Evolutionary conservation across 768 basidiomycete species (phyloP).

Genomic region (Polyporus arcularius): DNA sequence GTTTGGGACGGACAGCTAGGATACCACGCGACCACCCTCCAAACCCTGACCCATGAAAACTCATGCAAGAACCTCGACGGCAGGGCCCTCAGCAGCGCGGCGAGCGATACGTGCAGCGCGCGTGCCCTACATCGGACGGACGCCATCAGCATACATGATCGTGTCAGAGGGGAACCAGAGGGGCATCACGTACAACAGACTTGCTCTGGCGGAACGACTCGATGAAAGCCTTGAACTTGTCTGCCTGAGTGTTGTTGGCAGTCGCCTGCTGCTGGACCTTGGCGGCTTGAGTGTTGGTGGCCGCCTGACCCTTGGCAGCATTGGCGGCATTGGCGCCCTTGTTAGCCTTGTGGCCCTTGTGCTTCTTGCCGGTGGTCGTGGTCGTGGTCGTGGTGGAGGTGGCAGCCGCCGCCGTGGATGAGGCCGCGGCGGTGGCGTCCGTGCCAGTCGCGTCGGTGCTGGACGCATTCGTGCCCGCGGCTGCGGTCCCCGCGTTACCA

Average conservation of each 20-base stretch:
- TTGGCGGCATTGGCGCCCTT: constrained; percentile 17
- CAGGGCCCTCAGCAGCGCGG: constrained; percentile 10
- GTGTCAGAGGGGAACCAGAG: neutral
- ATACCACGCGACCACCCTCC: neutral
- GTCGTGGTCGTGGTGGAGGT: constrained; percentile 3
- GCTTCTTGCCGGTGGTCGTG: constrained; percentile 8
- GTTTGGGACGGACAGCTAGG: neutral
- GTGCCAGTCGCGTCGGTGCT: constrained; percentile 6
- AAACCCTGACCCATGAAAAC: neutral
- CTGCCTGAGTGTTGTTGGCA: constrained; percentile 11
- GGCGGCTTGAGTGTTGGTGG: constrained; percentile 13
- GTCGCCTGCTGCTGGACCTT: neutral
- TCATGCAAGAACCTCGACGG: neutral
- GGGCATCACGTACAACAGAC: constrained; percentile 18
- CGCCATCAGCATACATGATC: neutral
- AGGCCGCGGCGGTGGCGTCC: constrained; percentile 7
- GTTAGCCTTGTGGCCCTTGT: constrained; percentile 6
- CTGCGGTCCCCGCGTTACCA: constrained; percentile 2
- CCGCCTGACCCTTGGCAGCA: neutral
- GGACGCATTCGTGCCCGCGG: neutral
- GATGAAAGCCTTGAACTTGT: constrained; percentile 14
- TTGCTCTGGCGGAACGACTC: constrained; percentile 5
- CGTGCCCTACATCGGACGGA: neutral
- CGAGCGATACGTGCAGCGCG: constrained; percentile 15
- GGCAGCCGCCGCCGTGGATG: constrained; percentile 9